phyloP scores from a whole-genome alignment of 176 grass and related monocot genomes.

The Ensete glaucum region DNA sequence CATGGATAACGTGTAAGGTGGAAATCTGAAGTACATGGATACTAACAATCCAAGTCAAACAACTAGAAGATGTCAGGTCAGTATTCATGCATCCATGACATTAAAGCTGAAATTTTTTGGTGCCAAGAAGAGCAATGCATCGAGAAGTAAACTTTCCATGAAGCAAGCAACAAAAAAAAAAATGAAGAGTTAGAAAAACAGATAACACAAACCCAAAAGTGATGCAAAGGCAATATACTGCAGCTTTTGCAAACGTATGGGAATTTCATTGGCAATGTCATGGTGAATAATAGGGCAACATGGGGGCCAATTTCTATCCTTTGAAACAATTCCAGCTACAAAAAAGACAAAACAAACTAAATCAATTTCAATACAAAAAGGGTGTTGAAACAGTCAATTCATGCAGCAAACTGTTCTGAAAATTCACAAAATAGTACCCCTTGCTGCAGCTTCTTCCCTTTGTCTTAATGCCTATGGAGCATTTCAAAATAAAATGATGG shows the following conservation, averaged over 20 bases:
- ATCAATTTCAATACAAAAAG: background rate
- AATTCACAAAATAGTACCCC: constrained; percentile 6
- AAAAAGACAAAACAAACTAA: background rate
- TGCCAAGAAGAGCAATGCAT: background rate
- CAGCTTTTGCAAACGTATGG: constrained; percentile 39
- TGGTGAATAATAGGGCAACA: constrained; percentile 72
- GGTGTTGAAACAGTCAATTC: background rate
- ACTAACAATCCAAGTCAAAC: too few species aligned
- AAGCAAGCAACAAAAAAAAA: too few species aligned
- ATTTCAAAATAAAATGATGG: background rate
- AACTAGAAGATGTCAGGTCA: too few species aligned
- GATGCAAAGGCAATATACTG: constrained; percentile 51
- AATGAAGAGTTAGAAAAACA: too few species aligned
- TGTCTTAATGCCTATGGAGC: constrained; percentile 38
- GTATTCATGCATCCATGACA: too few species aligned
- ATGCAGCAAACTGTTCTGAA: background rate
- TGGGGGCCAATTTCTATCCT: constrained; percentile 67
- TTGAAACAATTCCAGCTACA: constrained; percentile 38
- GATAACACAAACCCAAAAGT: constrained; percentile 38
- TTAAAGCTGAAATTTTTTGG: background rate
- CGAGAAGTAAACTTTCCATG: background rate
- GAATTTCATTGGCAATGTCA: constrained; percentile 70
- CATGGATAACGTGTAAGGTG: background rate
- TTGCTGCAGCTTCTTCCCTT: constrained; percentile 42
- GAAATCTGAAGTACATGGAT: too few species aligned